Evolutionary conservation across 345 rosid species (phyloP), one percentile per base, ranked within the genome.

Genomic region (Cardamine resedifolia): DNA sequence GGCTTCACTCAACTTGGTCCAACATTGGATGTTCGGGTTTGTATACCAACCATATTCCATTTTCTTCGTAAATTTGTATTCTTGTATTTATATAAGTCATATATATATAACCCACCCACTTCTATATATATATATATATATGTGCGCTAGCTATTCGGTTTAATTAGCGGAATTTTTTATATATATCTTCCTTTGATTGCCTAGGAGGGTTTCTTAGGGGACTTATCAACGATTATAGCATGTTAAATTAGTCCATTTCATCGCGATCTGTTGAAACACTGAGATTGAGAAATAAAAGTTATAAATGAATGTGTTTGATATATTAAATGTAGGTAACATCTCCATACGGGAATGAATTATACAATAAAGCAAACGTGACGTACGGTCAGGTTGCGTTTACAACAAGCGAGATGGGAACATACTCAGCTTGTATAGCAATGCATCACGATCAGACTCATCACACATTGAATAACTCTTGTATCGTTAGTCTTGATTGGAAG

Each of bases 321-420:
- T 36, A 41, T 30, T n/a, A 44, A 62, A 59, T 69, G 41, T 66
- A 93, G 97, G 98, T 90, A 51, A 79, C 90, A 71, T 87, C 97
- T 15, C 92, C 98, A 8, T 83, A 63, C 58, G 97, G 94, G 52
- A 88, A 83, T 73, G 88, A 84, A 76, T 80, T 90, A 43, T 85
- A 88, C 79, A 87, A 86, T 51, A 66, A 39, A 21, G 83, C 80
- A 58, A 93, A 90, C 66, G 83, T 68, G 31, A 85, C 97, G 36
- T 70, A 82, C 15, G 96, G 94, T 72, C 83, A 74, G 20, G 86
- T 84, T 87, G 92, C 94, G 36, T 93, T 93, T 65, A 90, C 94
- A 23, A 82, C 97, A 10, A 52, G 59, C 1, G 96, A 90, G 82
- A 74, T 76, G n/a, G 98, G 98, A 72, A 80, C 80, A 79, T 85